Evolutionary conservation across 208 protist species (phyloP), one percentile per base, ranked within the genome.

Genomic region (Naegleria lovaniensis): DNA sequence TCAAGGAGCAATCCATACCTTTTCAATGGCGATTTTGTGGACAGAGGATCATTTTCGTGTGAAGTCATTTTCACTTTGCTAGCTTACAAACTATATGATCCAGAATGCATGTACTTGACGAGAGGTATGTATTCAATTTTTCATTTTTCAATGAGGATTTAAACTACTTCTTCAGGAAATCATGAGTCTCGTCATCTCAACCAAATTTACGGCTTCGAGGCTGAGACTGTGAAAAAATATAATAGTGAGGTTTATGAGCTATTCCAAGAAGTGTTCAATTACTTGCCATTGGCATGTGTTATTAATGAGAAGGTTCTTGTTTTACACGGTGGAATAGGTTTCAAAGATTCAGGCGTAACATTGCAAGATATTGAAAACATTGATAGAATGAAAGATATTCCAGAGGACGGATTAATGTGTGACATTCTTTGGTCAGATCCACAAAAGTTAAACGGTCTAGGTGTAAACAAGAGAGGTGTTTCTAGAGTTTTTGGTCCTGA

Each of bases 141-240:
- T 58, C 13, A 91, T 22, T 91, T 91, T 83, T 85, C 95, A 13
- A 95, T 97, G 43, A 98, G 97, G 36, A 48, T 48, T 48, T 48
- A 9, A 48, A 48, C 43, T 7, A 48, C 43, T 48, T 9, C 7
- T 48, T 48, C 43, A 48, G 43, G 43, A 48, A 99, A 99, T 94
- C 98, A 99, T 94, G 98, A 99, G 91, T 95, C 96, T 9, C 58
- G 95, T 7, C 93, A 95, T 36, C 97, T 99, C 96, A 99, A 99
- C 93, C 96, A 96, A 89, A 96, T 99, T 89, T 99, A 99, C 91
- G 98, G 98, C 58, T 99, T 99, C 93, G 96, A 99, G 90, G 98
- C 98, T 43, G 98, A 99, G 93, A 97, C 99, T 33, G 95, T 96
- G 58, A 94, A 95, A 89, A 99, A 99, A 93, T 98, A 95, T 83